Evolutionary conservation across 768 basidiomycete species (phyloP), one percentile per base, ranked within the genome.

Genomic region (Crucibulum laeve): DNA sequence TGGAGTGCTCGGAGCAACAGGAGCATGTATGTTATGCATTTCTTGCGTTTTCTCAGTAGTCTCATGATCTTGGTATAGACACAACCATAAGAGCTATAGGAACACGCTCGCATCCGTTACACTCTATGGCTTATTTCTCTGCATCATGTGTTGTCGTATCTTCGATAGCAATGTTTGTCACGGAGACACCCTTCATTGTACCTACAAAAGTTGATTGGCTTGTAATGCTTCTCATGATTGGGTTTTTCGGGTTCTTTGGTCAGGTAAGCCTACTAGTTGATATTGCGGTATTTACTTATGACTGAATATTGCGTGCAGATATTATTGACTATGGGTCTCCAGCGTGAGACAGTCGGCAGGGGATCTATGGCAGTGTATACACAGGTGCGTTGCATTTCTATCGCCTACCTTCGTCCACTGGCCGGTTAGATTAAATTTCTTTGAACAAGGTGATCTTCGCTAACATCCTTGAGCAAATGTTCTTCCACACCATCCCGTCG

Each of bases 31-130:
- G 84, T 54, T 3, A 7, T 43, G 21, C 4, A 5, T 14, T 17
- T 2, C 17, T 15, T 14, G 4, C 10, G 28, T 14, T 2, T 4
- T 10, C 10, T 19, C 11, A 19, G 35, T 26, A 24, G n/a, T 28
- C 7, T 17, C 11, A 38, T 4, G 21, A 10, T 38, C 17, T 38
- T 17, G 7, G 25, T 38, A 1, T 19, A 74, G 72, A 67, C 51
- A 71, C 63, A 1, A 53, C 65, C 1, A 62, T 74, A 22, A 77
- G 88, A 7, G 76, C 77, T 1, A 87, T 92, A 25, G 90, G 91
- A 0, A 81, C 74, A 45, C 73, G 83, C 4, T 88, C 89, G 1
- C 84, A 86, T 50, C 70, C 89, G 1, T 59, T 91, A 44, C 90
- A 94, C 56, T 69, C 76, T 2, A 70, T 91, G 52, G 62, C 73